Evolutionary conservation across 495 filamentous ascomycete genomes (phyloP), one percentile per base, ranked within the genome.

Genomic region (Thermothielavioides terrestris): DNA sequence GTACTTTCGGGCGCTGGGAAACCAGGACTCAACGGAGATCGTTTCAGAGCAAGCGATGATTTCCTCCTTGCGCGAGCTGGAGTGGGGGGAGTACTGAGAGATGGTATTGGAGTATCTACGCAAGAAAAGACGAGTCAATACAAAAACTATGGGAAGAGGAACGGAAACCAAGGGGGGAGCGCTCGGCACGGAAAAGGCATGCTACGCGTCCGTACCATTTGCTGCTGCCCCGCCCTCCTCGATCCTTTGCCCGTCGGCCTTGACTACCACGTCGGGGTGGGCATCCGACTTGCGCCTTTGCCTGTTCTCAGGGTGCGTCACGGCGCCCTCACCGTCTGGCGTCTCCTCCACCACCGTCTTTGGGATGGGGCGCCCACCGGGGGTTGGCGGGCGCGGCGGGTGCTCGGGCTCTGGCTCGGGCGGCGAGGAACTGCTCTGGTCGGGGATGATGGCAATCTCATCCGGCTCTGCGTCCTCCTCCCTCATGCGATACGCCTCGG

Each of bases 381-480:
- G 66, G 11, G 68, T 67, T 6, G 63, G 51, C 17, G 65, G 55
- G 51, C 60, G 62, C 35, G 57, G 57, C 27, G 28, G 17, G 4
- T 34, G 42, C n/a, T 54, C 48, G 27, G 39, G 41, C 28, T 61
- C 38, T 11, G 36, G 22, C 46, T 61, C 41, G 32, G 34, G 36
- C 22, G 18, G 32, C 2, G 27, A 46, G 11, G 44, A 41, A 22
- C 64, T 61, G 52, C 56, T 64, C 31, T 67, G 57, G 28, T 77
- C 77, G n/a, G 69, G 66, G 21, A 79, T 59, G 52, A 75, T 65
- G 50, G 73, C 73, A 53, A 76, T 74, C 56, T 76, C 74, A 62
- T 96, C 92, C 11, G 92, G 92, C 32, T 82, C 77, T 22, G 91
- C 90, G 72, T 97, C 91, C 17, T 79, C 82, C 56, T 81, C 81